Evolutionary conservation across 1,284 basidiomycete genomes (phyloP).

Genomic region (Papiliotrema fonsecae): DNA sequence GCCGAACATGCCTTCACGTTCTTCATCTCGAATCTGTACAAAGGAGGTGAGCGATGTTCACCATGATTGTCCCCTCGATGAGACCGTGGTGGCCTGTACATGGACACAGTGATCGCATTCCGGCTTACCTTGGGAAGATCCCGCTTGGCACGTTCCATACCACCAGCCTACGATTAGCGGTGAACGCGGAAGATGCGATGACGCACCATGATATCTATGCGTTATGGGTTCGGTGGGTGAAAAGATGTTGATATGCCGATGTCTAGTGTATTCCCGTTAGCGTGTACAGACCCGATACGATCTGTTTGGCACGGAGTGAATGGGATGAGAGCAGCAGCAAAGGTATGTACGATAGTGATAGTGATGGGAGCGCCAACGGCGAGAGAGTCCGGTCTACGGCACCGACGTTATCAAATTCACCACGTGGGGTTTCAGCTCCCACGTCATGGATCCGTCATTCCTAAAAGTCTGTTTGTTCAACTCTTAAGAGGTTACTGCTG

Average conservation of each 20-base stretch:
- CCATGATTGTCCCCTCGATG: neutral
- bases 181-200: neutral
- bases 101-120: neutral
- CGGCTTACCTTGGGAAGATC: constrained; percentile 62
- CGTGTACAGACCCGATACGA: too few relatives aligned
- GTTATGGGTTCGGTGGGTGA: neutral
- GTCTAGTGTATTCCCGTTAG: too few relatives aligned
- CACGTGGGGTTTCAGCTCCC: too few relatives aligned
- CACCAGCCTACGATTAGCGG: constrained; percentile 61
- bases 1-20: constrained; percentile 81
- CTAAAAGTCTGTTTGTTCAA: too few relatives aligned
- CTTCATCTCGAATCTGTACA: constrained; percentile 70
- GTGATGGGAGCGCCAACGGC: neutral
- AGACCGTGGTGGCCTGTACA: neutral
- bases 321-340: too few relatives aligned
- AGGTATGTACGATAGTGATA: neutral
- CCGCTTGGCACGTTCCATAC: constrained; percentile 81
- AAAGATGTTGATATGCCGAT: too few relatives aligned
- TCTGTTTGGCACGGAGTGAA: too few relatives aligned
- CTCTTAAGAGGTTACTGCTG: neutral
- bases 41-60: constrained; percentile 10
- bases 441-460: neutral
- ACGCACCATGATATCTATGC: neutral
- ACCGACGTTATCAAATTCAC: too few relatives aligned
- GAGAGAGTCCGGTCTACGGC: too few relatives aligned